Base-by-base conservation (phyloP, 2,329 filamentous ascomycete genomes). In the Sarocladium strictum region DNA sequence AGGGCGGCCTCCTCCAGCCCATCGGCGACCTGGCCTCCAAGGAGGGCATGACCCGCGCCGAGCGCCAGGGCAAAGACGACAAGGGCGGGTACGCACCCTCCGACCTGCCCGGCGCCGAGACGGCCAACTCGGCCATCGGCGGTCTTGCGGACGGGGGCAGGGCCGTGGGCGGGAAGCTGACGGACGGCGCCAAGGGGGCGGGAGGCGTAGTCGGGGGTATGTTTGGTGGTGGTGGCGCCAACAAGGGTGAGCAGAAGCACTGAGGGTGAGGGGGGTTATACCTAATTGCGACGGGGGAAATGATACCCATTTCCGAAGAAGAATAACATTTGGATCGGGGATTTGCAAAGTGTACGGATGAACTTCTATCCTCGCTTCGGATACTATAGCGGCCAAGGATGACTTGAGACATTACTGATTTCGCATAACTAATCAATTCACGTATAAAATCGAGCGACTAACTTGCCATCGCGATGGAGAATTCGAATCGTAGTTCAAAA, bases 1-100 rank as follows among this genome's bases (percentile, higher is more conserved):
- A 88, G 61, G 86, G 84, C 57, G 87, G 87, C 0, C 68, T 89
- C 1, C 74, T 80, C 1, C 79, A 86, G 62, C 84, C 84, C 4
- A 67, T 85, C 53, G 85, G 85, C 57, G 83, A 88, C 65, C 53
- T 78, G 2, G 63, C 75, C 2, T 85, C 81, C 21, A 84, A 81
- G 63, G 84, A 89, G 63, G 86, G 83, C 24, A 64, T 86, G 61
- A 89, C 85, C 70, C 76, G 84, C 11, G 73, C 77, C 41, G 85
- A 89, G 72, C 73, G 85, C 9, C 72, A 78, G 32, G 84, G 85
- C 52, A 85, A 83, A 63, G 84, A 85, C 56, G 80, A 86, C 1
- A 66, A 76, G 17, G 84, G 84, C 19, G 67, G 67, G 35, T 78
- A 83, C 53, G 58, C 71, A 0, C 62, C 69, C 19, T 60, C 62